Percentiles rank a stretch among this genome's conserved stretches.
Evolutionary conservation across 2,329 filamentous ascomycete genomes (phyloP).

Genomic region (Incumbomyces delicatus): DNA sequence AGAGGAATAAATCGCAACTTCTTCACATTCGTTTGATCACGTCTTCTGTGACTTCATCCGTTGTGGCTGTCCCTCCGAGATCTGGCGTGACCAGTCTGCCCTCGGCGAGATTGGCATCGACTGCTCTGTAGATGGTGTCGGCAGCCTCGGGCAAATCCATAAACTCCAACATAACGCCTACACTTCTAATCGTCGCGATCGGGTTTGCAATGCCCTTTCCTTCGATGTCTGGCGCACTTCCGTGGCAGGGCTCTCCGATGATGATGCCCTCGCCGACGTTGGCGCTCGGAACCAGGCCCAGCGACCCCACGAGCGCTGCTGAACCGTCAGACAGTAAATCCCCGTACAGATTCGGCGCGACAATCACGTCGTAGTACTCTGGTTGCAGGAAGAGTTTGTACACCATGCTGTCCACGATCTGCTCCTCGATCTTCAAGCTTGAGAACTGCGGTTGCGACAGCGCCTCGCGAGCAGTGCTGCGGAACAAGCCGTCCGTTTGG

Average conservation of each 20-base stretch:
- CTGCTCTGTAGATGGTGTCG: constrained; percentile 79
- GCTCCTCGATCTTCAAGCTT: constrained; percentile 69
- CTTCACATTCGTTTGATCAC: constrained; percentile 66
- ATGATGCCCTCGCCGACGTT: constrained; percentile 92
- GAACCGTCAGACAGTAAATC: constrained; percentile 95
- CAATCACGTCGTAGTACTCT: constrained; percentile 90
- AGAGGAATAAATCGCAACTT: too few relatives aligned
- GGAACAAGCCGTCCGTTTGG: constrained; percentile 94
- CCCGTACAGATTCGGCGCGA: constrained; percentile 94
- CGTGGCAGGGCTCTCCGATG: constrained; percentile 97
- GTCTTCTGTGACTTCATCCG: constrained; percentile 77
- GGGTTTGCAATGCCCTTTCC: constrained; percentile 90
- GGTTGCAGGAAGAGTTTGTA: constrained; percentile 99
- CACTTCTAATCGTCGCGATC: constrained; percentile 84
- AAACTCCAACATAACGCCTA: constrained; percentile 94
- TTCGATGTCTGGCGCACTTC: constrained; percentile 89
- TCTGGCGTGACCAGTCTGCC: constrained; percentile 77
- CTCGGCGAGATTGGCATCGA: constrained; percentile 81
- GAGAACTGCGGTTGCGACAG: constrained; percentile 58
- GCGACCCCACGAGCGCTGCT: constrained; percentile 80
- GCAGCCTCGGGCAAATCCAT: constrained; percentile 78
- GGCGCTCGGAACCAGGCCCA: constrained; percentile 86
- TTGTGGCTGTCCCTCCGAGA: constrained; percentile 76
- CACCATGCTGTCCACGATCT: constrained; percentile 98
- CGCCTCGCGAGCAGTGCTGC: constrained; percentile 63